Evolutionary conservation across 306 rosid genomes (phyloP).

Genomic region (Trifolium fragiferum): DNA sequence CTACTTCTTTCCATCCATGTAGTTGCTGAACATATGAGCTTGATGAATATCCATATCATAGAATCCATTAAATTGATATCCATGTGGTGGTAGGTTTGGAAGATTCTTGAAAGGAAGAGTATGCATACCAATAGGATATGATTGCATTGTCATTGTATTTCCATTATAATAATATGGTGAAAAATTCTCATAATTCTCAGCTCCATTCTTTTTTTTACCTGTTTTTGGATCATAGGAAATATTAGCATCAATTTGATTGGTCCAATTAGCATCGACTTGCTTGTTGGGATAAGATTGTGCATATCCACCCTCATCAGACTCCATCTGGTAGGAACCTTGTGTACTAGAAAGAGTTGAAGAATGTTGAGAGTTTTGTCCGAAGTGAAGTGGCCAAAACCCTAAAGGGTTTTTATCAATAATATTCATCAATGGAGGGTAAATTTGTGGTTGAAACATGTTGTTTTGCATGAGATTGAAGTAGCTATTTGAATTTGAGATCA

Average conservation of each 20-base stretch:
- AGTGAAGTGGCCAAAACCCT: conserved; percentile 8
- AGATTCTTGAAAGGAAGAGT: background rate
- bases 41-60: conserved; percentile 2
- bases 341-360: background rate
- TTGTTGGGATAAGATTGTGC: background rate
- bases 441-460: conserved; percentile 5
- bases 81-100: background rate
- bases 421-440: conserved; percentile 19
- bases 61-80: conserved; percentile 1
- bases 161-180: conserved; percentile 20
- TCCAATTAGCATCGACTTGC: background rate
- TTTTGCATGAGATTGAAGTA: conserved; percentile 18
- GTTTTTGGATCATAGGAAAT: background rate
- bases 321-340: background rate
- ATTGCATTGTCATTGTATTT: background rate
- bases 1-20: conserved; percentile 35
- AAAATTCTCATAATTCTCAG: conserved; percentile 10
- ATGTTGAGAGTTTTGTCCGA: conserved; percentile 17
- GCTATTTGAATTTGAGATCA: conserved; percentile 24
- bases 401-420: background rate
- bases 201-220: background rate
- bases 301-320: background rate
- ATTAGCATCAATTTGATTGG: background rate
- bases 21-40: conserved; percentile 4
- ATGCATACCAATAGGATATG: conserved; percentile 1